Evolutionary conservation across 2,329 filamentous ascomycete species (phyloP).

Genomic region (Aspergillaceae sp.): DNA sequence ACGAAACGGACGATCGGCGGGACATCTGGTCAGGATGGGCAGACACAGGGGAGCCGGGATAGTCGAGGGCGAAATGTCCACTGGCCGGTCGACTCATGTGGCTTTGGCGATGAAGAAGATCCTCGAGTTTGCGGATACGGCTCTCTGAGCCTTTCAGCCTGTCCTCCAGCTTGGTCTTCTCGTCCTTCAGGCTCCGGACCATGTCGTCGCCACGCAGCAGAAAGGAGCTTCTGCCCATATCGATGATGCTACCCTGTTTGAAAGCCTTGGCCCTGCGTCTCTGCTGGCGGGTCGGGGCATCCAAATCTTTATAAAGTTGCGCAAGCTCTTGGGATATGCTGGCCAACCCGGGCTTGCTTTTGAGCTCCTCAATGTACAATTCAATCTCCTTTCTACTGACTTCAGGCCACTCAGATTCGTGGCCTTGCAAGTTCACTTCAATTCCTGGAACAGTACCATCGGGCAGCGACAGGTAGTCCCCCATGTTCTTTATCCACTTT

Average conservation of each 20-base stretch:
- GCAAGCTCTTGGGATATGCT: constrained; percentile 61
- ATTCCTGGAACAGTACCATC: constrained; percentile 66
- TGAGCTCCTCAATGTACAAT: constrained; percentile 60
- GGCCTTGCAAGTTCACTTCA: constrained; percentile 75
- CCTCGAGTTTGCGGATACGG: constrained; percentile 81
- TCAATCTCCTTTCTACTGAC: constrained; percentile 68
- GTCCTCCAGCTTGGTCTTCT: constrained; percentile 66
- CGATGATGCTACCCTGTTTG: constrained; percentile 92
- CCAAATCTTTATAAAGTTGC: constrained; percentile 70
- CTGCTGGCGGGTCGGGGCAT: constrained; percentile 75
- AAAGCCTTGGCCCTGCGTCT: constrained; percentile 83
- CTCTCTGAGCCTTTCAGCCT: constrained; percentile 78
- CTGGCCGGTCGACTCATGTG: constrained; percentile 47
- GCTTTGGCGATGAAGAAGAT: constrained; percentile 77
- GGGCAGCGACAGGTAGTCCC: constrained; percentile 57
- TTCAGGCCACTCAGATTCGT: constrained; percentile 71
- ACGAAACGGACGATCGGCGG: constrained; percentile 52
- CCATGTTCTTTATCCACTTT: constrained; percentile 83
- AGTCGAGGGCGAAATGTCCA: constrained; percentile 39
- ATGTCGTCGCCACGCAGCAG: constrained; percentile 81
- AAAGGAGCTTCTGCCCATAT: constrained; percentile 80
- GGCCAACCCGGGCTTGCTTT: constrained; percentile 56
- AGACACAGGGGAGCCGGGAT: constrained; percentile 34
- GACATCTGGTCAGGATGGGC: constrained; percentile 39
- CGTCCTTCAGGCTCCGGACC: constrained; percentile 66